Base-by-base conservation (phyloP, 2,329 filamentous ascomycete species). In the Alternaria metachromatica region DNA sequence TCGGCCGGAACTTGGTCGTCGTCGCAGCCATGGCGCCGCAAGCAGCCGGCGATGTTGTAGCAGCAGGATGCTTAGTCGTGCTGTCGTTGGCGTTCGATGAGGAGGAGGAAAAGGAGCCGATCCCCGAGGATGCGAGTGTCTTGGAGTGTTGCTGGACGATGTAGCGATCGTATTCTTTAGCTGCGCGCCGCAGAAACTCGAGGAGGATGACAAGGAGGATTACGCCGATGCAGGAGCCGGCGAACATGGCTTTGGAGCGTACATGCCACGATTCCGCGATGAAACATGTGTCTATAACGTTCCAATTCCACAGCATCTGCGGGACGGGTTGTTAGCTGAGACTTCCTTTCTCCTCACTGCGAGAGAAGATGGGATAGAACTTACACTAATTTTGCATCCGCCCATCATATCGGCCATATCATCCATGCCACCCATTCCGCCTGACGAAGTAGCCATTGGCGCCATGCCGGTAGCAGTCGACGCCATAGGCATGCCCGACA, bases 221-320 rank as follows among this genome's bases (percentile, higher is more conserved):
- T 33, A 94, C 89, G 60, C 91, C 92, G 75, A 97, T 91, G 82
- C 92, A 96, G 58, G 90, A 92, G 30, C 90, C 92, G 54, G 90
- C 92, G 75, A 96, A 96, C 86, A 90, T 90, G 76, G 87, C 89
- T 26, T 79, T 81, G 11, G 89, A 90, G 13, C 82, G 89, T 75
- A 94, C 87, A 72, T 88, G 89, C 92, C 92, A 96, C 28, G 85
- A 84, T 5, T 76, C 69, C n/a, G 90, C 81, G 75, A 96, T 85
- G 85, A 96, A 96, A 63, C 84, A 93, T 18, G 89, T 80, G 75
- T 91, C 88, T 73, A 92, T 82, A 1, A 89, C 92, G 77, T 92
- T 84, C 90, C 90, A 92, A 77, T 94, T 94, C 90, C 91, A 93
- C 53, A 93, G 82, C 91, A 94, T 94, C 73, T 76, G 46, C 11